Base-by-base conservation (phyloP, 1,284 basidiomycete genomes). In the Amylostereum areolatum region DNA sequence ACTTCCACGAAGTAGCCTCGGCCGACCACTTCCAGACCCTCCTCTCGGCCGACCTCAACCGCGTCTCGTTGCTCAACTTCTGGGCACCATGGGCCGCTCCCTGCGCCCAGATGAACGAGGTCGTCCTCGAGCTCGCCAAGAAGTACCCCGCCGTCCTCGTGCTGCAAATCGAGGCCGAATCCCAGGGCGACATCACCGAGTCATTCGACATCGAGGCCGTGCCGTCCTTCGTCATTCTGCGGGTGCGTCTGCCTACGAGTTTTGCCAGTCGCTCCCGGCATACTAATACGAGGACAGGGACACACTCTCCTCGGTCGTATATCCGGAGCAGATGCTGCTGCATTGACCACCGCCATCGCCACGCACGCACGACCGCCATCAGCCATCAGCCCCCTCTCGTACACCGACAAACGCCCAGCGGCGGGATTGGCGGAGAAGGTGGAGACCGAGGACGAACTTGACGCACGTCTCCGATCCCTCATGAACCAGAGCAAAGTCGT, bases 1-100 rank as follows among this genome's bases (percentile, higher is more conserved):
- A 89, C 62, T 63, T 79, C 50, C 56, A 77, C 63, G 64, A 72
- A 30, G 74, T 95, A 46, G 64, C 70, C 28, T 86, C 86, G 4
- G 68, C 89, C 0, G 68, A 78, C 11, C 79, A 92, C 52, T 91
- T 97, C 69, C 83, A 92, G 64, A 63, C 70, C 11, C 66, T 91
- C 6, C 80, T 97, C 44, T 85, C 83, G 1, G 62, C 67, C 35
- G 92, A 97, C 67, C 78, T 97, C 41, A 70, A 78, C 27, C 75
- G 88, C 32, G 77, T 95, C 27, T 92, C 92, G 5, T 72, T 94
- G 36, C 82, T 96, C 62, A 92, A 90, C 70, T 97, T 97, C 67
- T 94, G 92, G 87, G 90, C 94, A 50, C 76, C 83, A 64, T 97
- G 91, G 91, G 94, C 92, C 0, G 88, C 83, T 55, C 92, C 92